Evolutionary conservation across 2,329 filamentous ascomycete species (phyloP), one percentile per base, ranked within the genome.

Genomic region (Diaporthe velutina): DNA sequence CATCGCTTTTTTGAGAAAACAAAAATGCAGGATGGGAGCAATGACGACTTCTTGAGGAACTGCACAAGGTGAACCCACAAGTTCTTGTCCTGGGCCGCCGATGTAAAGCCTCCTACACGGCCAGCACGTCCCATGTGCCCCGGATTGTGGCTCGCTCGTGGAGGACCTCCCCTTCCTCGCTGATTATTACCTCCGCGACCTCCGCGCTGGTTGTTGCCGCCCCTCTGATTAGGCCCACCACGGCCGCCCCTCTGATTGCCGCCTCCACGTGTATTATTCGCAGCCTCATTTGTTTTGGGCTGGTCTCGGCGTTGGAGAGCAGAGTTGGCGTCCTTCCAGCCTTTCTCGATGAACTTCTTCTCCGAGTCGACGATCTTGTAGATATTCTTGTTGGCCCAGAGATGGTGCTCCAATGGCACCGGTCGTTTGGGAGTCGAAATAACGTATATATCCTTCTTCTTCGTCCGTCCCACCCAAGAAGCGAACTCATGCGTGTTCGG

Each of bases 361-460:
- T 98, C 94, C 0, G 95, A 90, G 79, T 97, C 95, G 19, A 99
- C 97, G 79, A 99, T 98, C 84, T 98, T 98, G 86, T 95, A 90
- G 81, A 98, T 97, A 50, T 93, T 91, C 83, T 98, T 98, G 74
- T 93, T 94, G 6, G 95, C 96, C 97, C 97, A 99, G 1, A 99
- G 88, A 80, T 96, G 99, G 83, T 99, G 97, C 80, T 99, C 97
- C 2, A 99, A 86, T 0, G 97, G 97, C 0, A 99, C 95, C 0
- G 97, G 97, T 75, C 97, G 91, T 83, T 99, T 99, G 0, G 96
- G 93, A 0, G 97, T 99, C 0, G 97, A 98, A 73, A 99, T 99
- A 79, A 99, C 97, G 82, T 98, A 99, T 45, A 99, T 98, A 80
- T 99, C 94, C 84, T 98, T 98, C 85, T 98, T 96, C 85, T 99